Evolutionary conservation across 768 basidiomycete genomes (phyloP), one percentile per base, ranked within the genome.

Genomic region (Mycena leptocephala): DNA sequence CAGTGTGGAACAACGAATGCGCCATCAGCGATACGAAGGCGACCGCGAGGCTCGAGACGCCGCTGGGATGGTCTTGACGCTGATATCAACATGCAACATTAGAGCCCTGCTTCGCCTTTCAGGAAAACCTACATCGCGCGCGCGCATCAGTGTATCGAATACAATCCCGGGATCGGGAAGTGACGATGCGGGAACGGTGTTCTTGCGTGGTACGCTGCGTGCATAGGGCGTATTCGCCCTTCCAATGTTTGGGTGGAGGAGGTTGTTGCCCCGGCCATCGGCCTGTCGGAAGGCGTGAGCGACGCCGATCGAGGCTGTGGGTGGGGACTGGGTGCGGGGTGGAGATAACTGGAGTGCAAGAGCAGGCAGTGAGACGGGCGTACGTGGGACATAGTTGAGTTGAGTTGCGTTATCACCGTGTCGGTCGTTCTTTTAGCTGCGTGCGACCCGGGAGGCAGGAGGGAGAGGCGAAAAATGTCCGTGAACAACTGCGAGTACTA

Each of bases 21-120:
- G 90, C 92, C 73, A 94, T 87, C 55, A 93, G 82, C 39, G 92
- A 85, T 3, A 92, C 94, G 78, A 93, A 93, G 3, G 93, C 91
- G 79, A 94, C 94, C 78, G 91, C 90, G 55, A 93, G 78, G 78
- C 88, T 90, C n/a, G 92, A 93, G 75, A 91, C 87, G 30, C 93
- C 93, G 10, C 87, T 88, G 7, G 89, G 86, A 79, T 92, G 92
- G 22, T 85, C 79, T 55, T 82, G 69, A 65, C 83, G 86, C 80
- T 87, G 76, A 80, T 20, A 28, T 35, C 8, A 20, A n/a, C 18
- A 28, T 24, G 41, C 37, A 26, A 24, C 39, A 18, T 24, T 13
- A 32, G 55, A 59, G 26, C 48, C 48, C 48, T 51, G 48, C 48
- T 51, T 51, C 48, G 48, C 48, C 48, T 51, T 22, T 55, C 65